Evolutionary conservation across 75 land plant genomes (phyloP).

Genomic region (Pinus albicaulis): DNA sequence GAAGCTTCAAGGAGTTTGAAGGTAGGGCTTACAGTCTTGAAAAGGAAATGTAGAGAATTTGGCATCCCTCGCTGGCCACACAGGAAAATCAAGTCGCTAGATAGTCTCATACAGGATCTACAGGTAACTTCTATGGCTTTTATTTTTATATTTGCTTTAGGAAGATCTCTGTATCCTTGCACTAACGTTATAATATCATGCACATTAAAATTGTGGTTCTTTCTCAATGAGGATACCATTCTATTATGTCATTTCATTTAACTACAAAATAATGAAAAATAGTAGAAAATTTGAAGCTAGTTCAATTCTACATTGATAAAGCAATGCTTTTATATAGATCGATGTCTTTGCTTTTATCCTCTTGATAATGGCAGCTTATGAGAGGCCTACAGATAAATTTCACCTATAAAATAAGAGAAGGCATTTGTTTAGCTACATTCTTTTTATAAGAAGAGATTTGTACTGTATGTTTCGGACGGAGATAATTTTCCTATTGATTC

Average conservation of each 20-base stretch:
- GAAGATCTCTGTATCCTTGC: not conserved
- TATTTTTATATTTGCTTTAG: not conserved
- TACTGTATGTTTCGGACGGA: not conserved
- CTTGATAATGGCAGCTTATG: not conserved
- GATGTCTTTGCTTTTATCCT: not conserved
- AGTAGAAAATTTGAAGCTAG: not conserved
- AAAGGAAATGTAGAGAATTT: constrained; percentile 52
- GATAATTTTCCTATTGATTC: not conserved
- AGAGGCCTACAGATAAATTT: not conserved
- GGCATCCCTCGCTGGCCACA: constrained; percentile 77
- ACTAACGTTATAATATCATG: not conserved
- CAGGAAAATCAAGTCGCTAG: constrained; percentile 56
- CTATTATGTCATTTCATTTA: not conserved
- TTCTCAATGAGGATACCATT: too few relatives aligned
- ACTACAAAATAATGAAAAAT: not conserved
- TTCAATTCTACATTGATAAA: not conserved
- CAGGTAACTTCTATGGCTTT: constrained; percentile 9
- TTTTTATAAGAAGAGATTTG: not conserved
- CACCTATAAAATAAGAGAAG: not conserved
- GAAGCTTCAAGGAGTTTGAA: constrained; percentile 47
- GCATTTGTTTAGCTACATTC: not conserved
- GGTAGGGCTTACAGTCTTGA: constrained; percentile 31
- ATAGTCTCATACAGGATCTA: constrained; percentile 39
- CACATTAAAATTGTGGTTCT: too few relatives aligned
- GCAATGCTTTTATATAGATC: too few relatives aligned